These are phyloP conservation scores for Sequoia sempervirens DNA, from an alignment of 75 land plant genomes.

Conservation along the genomic window DNA sequence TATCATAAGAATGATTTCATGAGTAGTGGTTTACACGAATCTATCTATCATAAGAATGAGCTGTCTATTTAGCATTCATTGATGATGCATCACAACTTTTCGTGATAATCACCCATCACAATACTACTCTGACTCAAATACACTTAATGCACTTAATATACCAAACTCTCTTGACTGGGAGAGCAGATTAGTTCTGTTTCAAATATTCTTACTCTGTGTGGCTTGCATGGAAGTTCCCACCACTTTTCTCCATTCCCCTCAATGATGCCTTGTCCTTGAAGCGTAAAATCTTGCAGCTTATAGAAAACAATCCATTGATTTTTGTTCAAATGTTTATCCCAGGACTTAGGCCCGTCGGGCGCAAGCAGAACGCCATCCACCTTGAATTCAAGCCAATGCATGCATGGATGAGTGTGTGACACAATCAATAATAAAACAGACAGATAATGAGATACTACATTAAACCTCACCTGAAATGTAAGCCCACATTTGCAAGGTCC, in stretches of 20 bases:
- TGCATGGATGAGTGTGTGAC: background rate
- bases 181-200: background rate
- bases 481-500: conserved; percentile 66
- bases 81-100: no score
- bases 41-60: no score
- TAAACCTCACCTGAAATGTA: conserved; percentile 61
- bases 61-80: no score
- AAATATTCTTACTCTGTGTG: conserved; percentile 39
- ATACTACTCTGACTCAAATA: no score
- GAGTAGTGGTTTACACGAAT: no score
- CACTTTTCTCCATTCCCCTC: conserved; percentile 71
- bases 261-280: conserved; percentile 53
- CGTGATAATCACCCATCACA: no score
- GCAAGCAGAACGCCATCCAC: conserved; percentile 82
- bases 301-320: conserved; percentile 81
- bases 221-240: conserved; percentile 83
- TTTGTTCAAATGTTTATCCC: conserved; percentile 36
- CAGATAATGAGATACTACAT: no score
- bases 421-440: background rate
- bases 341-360: conserved; percentile 61
- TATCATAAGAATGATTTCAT: background rate
- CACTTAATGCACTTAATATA: background rate
- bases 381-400: conserved; percentile 22
- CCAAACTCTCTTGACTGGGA: background rate
- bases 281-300: conserved; percentile 36